Percentiles rank a stretch among this genome's conserved stretches.
Conservation (phyloP, 768 basidiomycete species). For the Filobasidium floriforme region DNA sequence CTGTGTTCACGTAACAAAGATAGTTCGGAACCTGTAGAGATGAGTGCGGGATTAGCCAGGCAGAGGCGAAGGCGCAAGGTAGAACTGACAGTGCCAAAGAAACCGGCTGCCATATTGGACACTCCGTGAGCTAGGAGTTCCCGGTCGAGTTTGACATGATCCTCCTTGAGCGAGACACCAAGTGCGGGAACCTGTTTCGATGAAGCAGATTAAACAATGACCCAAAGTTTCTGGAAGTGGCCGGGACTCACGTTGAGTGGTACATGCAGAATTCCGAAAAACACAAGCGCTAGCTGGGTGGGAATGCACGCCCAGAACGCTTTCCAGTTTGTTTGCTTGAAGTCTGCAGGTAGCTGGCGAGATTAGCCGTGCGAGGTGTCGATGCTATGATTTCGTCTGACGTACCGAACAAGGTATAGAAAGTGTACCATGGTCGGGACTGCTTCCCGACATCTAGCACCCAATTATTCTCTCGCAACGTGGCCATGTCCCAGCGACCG, state of each 20-base stretch:
- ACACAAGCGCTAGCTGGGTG: constrained; percentile 79
- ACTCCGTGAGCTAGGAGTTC: constrained; percentile 89
- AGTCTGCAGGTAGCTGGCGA: constrained; percentile 50
- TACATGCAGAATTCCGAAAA: constrained; percentile 43
- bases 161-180: constrained; percentile 80
- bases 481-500: constrained; percentile 55
- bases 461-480: constrained; percentile 66
- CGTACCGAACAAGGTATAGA: constrained; percentile 69
- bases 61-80: background rate
- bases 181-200: constrained; percentile 70
- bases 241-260: constrained; percentile 39
- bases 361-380: background rate
- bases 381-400: constrained; percentile 30
- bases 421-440: constrained; percentile 66
- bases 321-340: constrained; percentile 54
- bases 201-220: constrained; percentile 52
- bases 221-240: background rate
- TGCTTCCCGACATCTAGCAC: constrained; percentile 65
- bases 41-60: background rate
- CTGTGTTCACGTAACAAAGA: constrained; percentile 57
- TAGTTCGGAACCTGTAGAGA: constrained; percentile 54
- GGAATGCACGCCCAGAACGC: constrained; percentile 77
- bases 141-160: constrained; percentile 76
- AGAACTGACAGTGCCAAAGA: constrained; percentile 65
- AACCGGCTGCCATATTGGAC: constrained; percentile 75